Percentiles rank a stretch among this genome's conserved stretches.
phyloP scores from a whole-genome alignment of 2,329 filamentous ascomycete genomes.

The Fusarium nelsonii region DNA sequence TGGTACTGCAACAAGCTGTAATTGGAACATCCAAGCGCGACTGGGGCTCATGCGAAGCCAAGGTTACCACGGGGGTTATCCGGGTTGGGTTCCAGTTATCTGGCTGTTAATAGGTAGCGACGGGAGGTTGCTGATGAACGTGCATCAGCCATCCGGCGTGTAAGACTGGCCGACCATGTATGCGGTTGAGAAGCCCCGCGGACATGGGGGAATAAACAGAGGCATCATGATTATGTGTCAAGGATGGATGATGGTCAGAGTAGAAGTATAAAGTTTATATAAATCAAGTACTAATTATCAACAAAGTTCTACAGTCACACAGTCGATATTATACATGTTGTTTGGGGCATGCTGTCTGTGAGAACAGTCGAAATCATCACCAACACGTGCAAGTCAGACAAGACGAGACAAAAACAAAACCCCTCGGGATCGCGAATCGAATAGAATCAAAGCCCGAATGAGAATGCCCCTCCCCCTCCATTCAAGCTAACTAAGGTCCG shows the following conservation, averaged over 20 bases:
- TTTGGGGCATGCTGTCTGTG: neutral
- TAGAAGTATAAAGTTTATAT: neutral
- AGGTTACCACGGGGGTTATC: conserved; percentile 12
- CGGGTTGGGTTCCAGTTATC: conserved; percentile 2
- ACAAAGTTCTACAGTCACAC: neutral
- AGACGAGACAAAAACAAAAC: conserved; percentile 24
- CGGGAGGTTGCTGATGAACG: conserved; percentile 20
- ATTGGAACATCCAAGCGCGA: conserved; percentile 34
- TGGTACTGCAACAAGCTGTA: conserved; percentile 11
- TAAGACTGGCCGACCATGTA: conserved; percentile 21
- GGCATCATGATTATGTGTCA: conserved; percentile 13
- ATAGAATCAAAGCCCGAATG: neutral
- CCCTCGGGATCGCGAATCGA: conserved; percentile 28
- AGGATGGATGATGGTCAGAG: neutral
- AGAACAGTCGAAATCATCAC: neutral
- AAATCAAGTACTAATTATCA: neutral
- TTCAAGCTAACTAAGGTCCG: conserved; percentile 23
- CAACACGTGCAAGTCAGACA: conserved; percentile 32
- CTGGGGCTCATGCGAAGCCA: conserved; percentile 15
- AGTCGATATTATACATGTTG: neutral
- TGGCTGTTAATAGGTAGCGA: neutral
- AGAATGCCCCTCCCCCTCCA: conserved; percentile 44
- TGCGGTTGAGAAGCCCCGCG: conserved; percentile 35
- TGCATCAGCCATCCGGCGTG: conserved; percentile 22
- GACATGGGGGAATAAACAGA: conserved; percentile 18